Base-by-base conservation (phyloP, 2,329 filamentous ascomycete species). In the Colletotrichum sp. region DNA sequence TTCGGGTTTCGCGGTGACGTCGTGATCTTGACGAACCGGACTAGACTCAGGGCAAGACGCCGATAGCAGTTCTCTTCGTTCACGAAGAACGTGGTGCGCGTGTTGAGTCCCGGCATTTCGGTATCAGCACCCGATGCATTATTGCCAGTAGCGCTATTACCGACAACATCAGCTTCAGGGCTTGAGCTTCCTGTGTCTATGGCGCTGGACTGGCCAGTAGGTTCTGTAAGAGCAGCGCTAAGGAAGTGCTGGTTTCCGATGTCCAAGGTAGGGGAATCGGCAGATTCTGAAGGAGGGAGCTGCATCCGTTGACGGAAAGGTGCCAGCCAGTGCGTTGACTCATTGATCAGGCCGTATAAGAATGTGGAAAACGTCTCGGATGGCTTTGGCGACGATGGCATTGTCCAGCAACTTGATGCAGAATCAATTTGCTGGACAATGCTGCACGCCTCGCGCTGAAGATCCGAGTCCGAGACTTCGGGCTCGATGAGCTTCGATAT, bases 1-100 rank as follows among this genome's bases (percentile, higher is more conserved):
- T 79, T 78, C 9, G 81, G 81, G 21, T 82, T 82, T 8, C 77
- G 80, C 66, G 76, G 83, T 15, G 78, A 83, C 78, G 78, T 83
- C 0, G 80, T 73, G 16, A 75, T 75, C 5, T 71, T 82, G 0
- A 78, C 81, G 34, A 79, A 79, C 2, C 79, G 75, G 21, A 77
- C 5, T 66, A 78, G 12, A 24, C 80, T 72, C 28, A 76, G 36
- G 12, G 78, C 34, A 55, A 82, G 61, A 65, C 78, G 80, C 2
- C 75, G 66, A 21, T 81, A 78, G 21, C 81, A 81, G 4, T 83
- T 77, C 2, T 79, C 77, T 5, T 81, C 79, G 30, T 81, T 81
- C 2, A 80, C 71, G 16, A 75, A 75, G 18, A 73, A 75, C 4
- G 73, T 48, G 12, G 70, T 61, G 9, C 60, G 60, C 9, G 60